phyloP scores from a whole-genome alignment of 495 filamentous ascomycete species.

The Penicillium dipodomyicola region DNA sequence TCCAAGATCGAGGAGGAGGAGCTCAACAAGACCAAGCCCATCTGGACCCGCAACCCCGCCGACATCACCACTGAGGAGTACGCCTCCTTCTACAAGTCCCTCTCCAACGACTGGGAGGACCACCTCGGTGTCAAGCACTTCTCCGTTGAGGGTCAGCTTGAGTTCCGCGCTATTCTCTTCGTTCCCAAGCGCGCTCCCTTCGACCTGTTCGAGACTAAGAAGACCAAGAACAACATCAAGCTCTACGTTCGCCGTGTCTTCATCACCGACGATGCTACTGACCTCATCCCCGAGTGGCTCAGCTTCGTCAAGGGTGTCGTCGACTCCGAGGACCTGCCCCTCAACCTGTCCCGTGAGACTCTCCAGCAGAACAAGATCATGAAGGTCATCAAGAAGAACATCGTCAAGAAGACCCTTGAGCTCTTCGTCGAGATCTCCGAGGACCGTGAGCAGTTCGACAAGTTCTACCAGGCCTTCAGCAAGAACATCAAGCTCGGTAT shows the following conservation, averaged over 20 bases:
- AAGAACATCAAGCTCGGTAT: slow-evolving; percentile 99
- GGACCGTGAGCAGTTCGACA: slow-evolving; percentile 99
- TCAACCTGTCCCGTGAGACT: slow-evolving; percentile 99
- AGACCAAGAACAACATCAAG: slow-evolving; percentile 99
- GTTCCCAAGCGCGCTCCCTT: slow-evolving; percentile 99
- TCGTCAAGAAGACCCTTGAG: slow-evolving; percentile 99
- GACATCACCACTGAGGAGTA: slow-evolving; percentile 98
- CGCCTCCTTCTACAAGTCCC: slow-evolving; percentile 98
- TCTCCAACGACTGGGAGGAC: slow-evolving; percentile 99
- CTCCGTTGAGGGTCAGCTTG: slow-evolving; percentile 99
- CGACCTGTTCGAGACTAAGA: slow-evolving; percentile 99
- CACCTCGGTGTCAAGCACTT: slow-evolving; percentile 99
- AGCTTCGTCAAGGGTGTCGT: slow-evolving; percentile 99
- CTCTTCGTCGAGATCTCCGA: slow-evolving; percentile 98
- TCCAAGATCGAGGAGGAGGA: slow-evolving; percentile 98
- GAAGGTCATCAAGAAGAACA: slow-evolving; percentile 99
- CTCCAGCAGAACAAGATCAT: slow-evolving; percentile 99
- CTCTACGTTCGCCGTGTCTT: slow-evolving; percentile 99
- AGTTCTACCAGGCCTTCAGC: slow-evolving; percentile 99
- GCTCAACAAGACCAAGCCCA: slow-evolving; percentile 99
- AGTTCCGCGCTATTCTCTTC: slow-evolving; percentile 99
- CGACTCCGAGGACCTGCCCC: slow-evolving; percentile 97
- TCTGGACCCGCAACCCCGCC: slow-evolving; percentile 97
- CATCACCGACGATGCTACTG: slow-evolving; percentile 99
- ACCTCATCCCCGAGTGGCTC: slow-evolving; percentile 99